These are phyloP conservation scores for Vitis cinerea DNA, from an alignment of 164 flowering plant genomes.

Conservation along the genomic window DNA sequence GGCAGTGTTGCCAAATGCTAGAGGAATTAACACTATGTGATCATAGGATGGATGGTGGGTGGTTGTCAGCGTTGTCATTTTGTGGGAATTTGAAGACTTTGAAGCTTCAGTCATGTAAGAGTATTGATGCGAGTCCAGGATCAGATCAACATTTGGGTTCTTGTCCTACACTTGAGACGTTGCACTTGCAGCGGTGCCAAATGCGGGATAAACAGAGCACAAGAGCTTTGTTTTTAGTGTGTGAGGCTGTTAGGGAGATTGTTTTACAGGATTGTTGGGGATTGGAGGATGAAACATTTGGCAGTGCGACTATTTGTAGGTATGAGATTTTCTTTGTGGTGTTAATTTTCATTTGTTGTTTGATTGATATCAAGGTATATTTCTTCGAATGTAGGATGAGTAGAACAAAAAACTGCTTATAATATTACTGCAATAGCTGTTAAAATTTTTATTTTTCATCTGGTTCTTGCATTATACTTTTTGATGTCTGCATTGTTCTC, in stretches of 20 bases:
- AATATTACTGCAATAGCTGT: too few species aligned
- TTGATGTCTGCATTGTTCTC: too few species aligned
- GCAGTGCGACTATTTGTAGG: conserved; percentile 65
- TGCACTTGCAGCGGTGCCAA: conserved; percentile 81
- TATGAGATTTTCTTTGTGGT: conserved; percentile 19
- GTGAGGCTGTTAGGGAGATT: conserved; percentile 59
- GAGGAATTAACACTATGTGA: conserved; percentile 75
- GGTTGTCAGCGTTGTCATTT: conserved; percentile 72
- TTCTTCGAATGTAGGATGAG: too few species aligned
- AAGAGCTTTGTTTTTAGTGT: conserved; percentile 64
- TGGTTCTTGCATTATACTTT: too few species aligned
- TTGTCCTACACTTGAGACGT: conserved; percentile 65
- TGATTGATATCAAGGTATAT: too few species aligned
- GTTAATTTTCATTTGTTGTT: too few species aligned
- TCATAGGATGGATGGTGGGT: conserved; percentile 89
- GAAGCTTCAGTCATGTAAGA: conserved; percentile 66
- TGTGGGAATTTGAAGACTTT: conserved; percentile 87
- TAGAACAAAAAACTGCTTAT: too few species aligned
- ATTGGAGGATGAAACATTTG: conserved; percentile 62
- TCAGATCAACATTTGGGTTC: conserved; percentile 64
- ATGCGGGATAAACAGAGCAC: conserved; percentile 59
- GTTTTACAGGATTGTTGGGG: conserved; percentile 88
- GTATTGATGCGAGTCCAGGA: conserved; percentile 64
- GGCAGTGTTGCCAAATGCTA: conserved; percentile 84
- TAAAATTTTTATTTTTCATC: too few species aligned